Evolutionary conservation across 2,329 filamentous ascomycete species (phyloP).

Genomic region (Claviceps arundinis): DNA sequence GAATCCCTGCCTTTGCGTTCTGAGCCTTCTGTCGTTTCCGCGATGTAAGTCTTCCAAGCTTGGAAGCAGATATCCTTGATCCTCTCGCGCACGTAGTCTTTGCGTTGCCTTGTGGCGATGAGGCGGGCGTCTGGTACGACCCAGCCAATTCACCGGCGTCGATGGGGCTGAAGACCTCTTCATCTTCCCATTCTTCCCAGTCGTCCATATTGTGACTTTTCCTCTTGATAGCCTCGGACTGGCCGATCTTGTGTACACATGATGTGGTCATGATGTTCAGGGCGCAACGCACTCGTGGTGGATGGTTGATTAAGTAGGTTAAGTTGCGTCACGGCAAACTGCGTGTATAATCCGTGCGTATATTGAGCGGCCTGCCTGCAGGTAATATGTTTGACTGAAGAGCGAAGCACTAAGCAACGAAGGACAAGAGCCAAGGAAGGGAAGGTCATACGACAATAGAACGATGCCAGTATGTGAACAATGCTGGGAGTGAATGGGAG

Average conservation of each 20-base stretch:
- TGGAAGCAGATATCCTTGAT: constrained; percentile 26
- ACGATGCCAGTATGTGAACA: too few relatives aligned
- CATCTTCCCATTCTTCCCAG: constrained; percentile 43
- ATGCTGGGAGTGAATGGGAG: too few relatives aligned
- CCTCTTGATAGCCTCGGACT: not conserved
- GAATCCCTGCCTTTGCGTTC: constrained; percentile 50
- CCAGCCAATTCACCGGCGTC: constrained; percentile 23
- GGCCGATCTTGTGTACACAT: not conserved
- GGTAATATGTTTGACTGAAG: too few relatives aligned
- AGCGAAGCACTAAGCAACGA: too few relatives aligned
- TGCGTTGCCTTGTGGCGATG: constrained; percentile 7
- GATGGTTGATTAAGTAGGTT: not conserved
- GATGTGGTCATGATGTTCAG: constrained; percentile 3
- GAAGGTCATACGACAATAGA: too few relatives aligned
- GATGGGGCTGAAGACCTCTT: constrained; percentile 28
- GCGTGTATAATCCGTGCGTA: too few relatives aligned
- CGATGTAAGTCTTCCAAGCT: constrained; percentile 38
- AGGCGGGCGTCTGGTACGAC: constrained; percentile 6
- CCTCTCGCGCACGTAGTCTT: constrained; percentile 11
- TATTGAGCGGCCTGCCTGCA: too few relatives aligned
- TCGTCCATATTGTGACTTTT: constrained; percentile 21
- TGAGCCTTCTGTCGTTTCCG: constrained; percentile 46
- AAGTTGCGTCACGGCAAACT: not conserved
- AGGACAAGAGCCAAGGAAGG: too few relatives aligned
- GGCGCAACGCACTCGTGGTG: too few relatives aligned